Conservation (phyloP, 1,284 basidiomycete species). For the Neolentinus lepideus region DNA sequence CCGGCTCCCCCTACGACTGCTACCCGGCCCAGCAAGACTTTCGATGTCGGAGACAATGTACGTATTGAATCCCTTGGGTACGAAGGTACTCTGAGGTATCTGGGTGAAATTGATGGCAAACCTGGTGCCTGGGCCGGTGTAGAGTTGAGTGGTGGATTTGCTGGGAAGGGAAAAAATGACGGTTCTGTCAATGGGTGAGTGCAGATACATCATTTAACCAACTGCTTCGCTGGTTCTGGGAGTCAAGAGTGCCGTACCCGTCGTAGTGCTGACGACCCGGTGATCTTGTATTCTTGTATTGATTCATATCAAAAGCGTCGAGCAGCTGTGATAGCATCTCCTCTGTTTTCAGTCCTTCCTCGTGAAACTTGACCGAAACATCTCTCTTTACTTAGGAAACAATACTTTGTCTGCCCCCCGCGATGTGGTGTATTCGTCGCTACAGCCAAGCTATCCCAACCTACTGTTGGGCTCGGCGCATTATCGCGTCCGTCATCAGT, state of each 20-base stretch:
- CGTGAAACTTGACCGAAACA: neutral
- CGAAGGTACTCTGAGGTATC: slow-evolving; percentile 74
- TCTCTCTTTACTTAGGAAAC: slow-evolving; percentile 37
- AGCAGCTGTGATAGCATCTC: too few species aligned
- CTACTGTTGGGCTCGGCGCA: slow-evolving; percentile 53
- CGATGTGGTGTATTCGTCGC: slow-evolving; percentile 91
- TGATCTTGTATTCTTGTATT: neutral
- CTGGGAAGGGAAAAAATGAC: slow-evolving; percentile 95
- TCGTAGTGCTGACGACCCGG: neutral
- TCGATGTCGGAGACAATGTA: slow-evolving; percentile 75
- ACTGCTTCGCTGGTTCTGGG: neutral
- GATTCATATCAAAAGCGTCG: too few species aligned
- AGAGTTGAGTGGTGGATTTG: slow-evolving; percentile 78
- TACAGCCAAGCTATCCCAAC: slow-evolving; percentile 70
- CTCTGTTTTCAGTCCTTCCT: neutral
- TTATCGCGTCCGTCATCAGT: slow-evolving; percentile 71
- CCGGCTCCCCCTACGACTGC: slow-evolving; percentile 29
- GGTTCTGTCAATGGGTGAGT: slow-evolving; percentile 85
- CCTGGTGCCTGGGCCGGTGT: slow-evolving; percentile 87
- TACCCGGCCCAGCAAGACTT: slow-evolving; percentile 34
- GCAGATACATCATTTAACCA: neutral
- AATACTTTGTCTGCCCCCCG: slow-evolving; percentile 84
- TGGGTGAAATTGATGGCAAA: slow-evolving; percentile 84
- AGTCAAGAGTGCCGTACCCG: too few species aligned
- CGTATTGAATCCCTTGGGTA: slow-evolving; percentile 80